Evolutionary conservation across 164 flowering plant genomes (phyloP).

Genomic region (Chimonanthus salicifolius): DNA sequence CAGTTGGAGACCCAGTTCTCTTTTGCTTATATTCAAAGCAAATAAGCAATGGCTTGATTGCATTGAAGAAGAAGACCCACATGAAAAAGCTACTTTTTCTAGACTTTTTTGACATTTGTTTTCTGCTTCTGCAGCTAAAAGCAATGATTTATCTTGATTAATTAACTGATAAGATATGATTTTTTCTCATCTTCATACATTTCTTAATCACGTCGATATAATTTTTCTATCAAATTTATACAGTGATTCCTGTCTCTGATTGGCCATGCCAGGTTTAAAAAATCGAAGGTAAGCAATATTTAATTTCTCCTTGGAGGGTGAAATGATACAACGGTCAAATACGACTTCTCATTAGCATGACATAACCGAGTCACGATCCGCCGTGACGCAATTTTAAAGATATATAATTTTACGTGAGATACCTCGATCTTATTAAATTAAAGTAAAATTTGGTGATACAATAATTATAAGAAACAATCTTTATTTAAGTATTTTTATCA

Average conservation of each 20-base stretch:
- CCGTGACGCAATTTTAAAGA: no score
- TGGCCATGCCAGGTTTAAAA: not conserved
- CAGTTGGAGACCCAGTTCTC: slow-evolving; percentile 1
- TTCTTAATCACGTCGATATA: no score
- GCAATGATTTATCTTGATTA: not conserved
- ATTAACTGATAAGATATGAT: not conserved
- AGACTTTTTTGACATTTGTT: not conserved
- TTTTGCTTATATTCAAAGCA: slow-evolving; percentile 8
- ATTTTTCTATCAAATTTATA: no score
- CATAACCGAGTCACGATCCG: no score
- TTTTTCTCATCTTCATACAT: no score
- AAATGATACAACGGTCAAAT: not conserved
- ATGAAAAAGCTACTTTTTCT: not conserved
- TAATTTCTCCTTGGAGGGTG: not conserved
- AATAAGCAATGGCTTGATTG: not conserved
- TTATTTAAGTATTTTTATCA: no score
- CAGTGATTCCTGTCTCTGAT: not conserved
- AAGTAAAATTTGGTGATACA: no score
- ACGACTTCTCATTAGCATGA: not conserved
- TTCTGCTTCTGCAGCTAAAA: not conserved
- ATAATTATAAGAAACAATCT: no score
- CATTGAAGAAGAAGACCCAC: slow-evolving; percentile 3
- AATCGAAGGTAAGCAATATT: not conserved
- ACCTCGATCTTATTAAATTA: no score
- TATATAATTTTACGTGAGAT: no score